Conservation (phyloP, 257 asterid genomes). For the Solanum commersonii region DNA sequence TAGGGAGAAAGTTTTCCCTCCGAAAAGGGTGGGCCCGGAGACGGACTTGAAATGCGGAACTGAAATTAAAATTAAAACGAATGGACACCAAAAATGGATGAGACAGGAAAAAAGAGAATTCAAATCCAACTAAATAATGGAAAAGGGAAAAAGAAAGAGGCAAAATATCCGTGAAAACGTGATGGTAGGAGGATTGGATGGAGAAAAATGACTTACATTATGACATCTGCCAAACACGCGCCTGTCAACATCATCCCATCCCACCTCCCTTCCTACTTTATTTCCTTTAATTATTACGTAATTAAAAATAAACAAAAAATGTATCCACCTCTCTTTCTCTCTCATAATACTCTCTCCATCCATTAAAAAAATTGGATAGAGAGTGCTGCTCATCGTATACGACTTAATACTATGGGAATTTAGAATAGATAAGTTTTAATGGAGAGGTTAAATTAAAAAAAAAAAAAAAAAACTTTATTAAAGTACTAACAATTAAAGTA, state of each 20-base stretch:
- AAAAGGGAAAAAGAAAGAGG: background rate
- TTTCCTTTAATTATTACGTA: background rate
- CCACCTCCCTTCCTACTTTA: background rate
- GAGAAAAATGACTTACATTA: background rate
- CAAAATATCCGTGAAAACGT: conserved; percentile 30
- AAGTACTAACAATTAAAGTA: background rate
- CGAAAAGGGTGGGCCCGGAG: conserved; percentile 11
- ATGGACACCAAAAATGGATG: conserved; percentile 4
- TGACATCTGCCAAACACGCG: conserved; percentile 21
- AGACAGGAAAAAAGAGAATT: conserved; percentile 12
- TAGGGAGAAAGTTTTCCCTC: background rate
- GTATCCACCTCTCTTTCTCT: background rate
- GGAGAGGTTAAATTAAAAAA: background rate
- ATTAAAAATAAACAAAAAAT: too few species aligned
- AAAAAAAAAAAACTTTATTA: background rate
- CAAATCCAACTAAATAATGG: background rate
- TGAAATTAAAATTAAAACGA: conserved; percentile 9
- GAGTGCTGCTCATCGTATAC: too few species aligned
- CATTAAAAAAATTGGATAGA: too few species aligned
- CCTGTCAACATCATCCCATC: conserved; percentile 13
- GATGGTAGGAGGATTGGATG: background rate
- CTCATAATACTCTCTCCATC: background rate
- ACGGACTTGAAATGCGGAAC: conserved; percentile 25
- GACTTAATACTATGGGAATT: too few species aligned
- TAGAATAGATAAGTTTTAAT: too few species aligned